Conservation (phyloP, 176 grass and related monocot genomes). For the Puccinellia tenuiflora region DNA sequence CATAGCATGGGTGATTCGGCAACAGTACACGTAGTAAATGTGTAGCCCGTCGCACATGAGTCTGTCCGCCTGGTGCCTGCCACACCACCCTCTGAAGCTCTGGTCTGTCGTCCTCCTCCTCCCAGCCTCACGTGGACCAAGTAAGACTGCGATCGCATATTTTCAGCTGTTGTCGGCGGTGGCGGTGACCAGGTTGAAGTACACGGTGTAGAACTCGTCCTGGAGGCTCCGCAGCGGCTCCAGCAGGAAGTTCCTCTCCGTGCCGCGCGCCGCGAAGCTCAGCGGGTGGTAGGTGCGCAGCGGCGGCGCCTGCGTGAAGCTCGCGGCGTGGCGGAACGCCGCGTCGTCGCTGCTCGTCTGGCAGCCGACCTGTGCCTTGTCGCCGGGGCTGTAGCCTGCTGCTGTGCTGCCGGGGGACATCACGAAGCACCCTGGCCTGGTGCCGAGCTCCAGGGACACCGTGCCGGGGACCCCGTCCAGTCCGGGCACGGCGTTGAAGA, state of each 20-base stretch:
- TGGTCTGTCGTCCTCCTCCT: background rate
- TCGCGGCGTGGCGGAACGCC: conserved; percentile 46
- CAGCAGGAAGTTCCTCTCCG: conserved; percentile 56
- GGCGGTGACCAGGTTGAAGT: conserved; percentile 56
- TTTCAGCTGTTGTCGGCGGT: background rate
- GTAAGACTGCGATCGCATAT: background rate
- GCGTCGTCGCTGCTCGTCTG: background rate
- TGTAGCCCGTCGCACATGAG: background rate
- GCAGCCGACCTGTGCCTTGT: conserved; percentile 31
- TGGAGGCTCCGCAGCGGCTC: conserved; percentile 67
- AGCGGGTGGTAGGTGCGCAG: conserved; percentile 47
- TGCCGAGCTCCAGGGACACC: conserved; percentile 54
- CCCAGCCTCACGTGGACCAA: background rate
- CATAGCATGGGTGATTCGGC: background rate
- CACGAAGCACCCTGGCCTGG: conserved; percentile 56
- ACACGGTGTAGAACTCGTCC: conserved; percentile 82
- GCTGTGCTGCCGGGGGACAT: background rate
- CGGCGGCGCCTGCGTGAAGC: conserved; percentile 37
- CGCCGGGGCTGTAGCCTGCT: background rate
- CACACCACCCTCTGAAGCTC: background rate
- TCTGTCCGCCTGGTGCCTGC: background rate
- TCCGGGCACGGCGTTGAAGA: conserved; percentile 48
- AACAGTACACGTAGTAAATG: background rate
- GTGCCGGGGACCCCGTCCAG: conserved; percentile 46
- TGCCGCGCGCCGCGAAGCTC: conserved; percentile 62